Percentiles rank a stretch among this genome's conserved stretches.
Evolutionary conservation across 2,329 filamentous ascomycete genomes (phyloP).

Genomic region (Pestalotiopsis sp.): DNA sequence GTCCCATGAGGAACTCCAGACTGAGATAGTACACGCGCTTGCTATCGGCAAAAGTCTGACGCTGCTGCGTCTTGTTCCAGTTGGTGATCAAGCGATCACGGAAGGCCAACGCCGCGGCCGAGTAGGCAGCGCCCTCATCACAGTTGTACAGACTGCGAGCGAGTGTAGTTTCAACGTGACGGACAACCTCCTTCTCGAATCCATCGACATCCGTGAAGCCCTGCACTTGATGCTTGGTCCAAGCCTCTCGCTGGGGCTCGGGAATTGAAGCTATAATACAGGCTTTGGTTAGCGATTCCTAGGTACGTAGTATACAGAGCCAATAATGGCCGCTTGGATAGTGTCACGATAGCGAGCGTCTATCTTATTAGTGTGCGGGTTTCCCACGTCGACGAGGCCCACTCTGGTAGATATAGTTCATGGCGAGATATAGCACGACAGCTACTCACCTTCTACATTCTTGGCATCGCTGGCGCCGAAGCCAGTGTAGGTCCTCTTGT

Average conservation of each 20-base stretch:
- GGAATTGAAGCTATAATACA: conserved; percentile 69
- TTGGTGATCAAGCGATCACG: conserved; percentile 90
- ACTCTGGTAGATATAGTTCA: background rate
- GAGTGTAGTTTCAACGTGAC: conserved; percentile 94
- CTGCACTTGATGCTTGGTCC: conserved; percentile 63
- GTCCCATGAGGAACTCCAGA: conserved; percentile 96
- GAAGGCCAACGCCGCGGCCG: conserved; percentile 88
- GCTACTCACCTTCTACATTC: conserved; percentile 75
- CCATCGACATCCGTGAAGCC: conserved; percentile 80
- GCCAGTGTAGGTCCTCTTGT: conserved; percentile 95
- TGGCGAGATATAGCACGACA: background rate
- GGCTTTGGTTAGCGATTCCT: conserved; percentile 15
- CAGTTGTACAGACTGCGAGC: conserved; percentile 98
- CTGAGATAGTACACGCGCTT: conserved; percentile 98
- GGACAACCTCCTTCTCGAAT: conserved; percentile 85
- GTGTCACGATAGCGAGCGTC: background rate
- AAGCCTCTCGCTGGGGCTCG: conserved; percentile 83
- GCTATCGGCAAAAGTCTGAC: conserved; percentile 85
- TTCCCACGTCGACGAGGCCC: background rate
- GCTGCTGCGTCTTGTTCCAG: conserved; percentile 98
- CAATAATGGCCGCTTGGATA: background rate
- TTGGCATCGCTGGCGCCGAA: conserved; percentile 93
- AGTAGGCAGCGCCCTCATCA: conserved; percentile 91
- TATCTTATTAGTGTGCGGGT: background rate
- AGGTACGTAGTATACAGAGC: conserved; percentile 7